These are phyloP conservation scores for Oryza coarctata DNA, from an alignment of 176 grass and related monocot species.

Conservation along the genomic window DNA sequence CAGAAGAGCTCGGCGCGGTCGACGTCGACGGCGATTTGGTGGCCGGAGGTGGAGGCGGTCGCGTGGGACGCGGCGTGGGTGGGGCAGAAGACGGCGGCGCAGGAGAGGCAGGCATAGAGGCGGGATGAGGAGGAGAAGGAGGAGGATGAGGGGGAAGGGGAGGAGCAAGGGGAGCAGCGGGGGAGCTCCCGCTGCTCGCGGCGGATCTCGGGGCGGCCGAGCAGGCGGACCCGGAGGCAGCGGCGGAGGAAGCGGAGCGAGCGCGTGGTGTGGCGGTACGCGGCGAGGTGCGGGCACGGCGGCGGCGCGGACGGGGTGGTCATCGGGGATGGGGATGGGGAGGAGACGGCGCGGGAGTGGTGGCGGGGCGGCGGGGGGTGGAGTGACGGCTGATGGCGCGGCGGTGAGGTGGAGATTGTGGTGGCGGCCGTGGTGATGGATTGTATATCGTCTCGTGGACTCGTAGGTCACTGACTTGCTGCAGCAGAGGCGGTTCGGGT, in stretches of 20 bases:
- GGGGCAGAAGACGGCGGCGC: conserved; percentile 70
- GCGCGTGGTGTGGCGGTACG: conserved; percentile 51
- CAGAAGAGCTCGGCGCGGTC: conserved; percentile 89
- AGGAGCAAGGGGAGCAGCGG: conserved; percentile 54
- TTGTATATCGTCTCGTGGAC: background rate
- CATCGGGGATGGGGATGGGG: background rate
- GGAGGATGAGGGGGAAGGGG: conserved; percentile 46
- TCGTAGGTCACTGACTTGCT: background rate
- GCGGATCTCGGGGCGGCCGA: conserved; percentile 71
- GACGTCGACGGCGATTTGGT: conserved; percentile 94
- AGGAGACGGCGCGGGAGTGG: background rate
- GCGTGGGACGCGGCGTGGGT: conserved; percentile 60
- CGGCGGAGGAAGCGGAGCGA: conserved; percentile 80
- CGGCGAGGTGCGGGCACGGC: conserved; percentile 72
- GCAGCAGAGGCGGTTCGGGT: conserved; percentile 16
- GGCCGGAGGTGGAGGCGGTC: conserved; percentile 39
- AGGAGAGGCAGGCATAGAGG: conserved; percentile 83
- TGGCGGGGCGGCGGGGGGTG: background rate
- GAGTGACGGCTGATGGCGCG: background rate
- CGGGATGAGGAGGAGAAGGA: conserved; percentile 24
- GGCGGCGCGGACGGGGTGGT: conserved; percentile 50
- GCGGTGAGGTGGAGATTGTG: background rate
- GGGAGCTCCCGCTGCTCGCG: conserved; percentile 67
- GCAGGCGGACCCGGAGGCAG: conserved; percentile 68
- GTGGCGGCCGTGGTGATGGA: conserved; percentile 12